Conservation (phyloP, 306 rosid species). For the Adenanthera pavonina region DNA sequence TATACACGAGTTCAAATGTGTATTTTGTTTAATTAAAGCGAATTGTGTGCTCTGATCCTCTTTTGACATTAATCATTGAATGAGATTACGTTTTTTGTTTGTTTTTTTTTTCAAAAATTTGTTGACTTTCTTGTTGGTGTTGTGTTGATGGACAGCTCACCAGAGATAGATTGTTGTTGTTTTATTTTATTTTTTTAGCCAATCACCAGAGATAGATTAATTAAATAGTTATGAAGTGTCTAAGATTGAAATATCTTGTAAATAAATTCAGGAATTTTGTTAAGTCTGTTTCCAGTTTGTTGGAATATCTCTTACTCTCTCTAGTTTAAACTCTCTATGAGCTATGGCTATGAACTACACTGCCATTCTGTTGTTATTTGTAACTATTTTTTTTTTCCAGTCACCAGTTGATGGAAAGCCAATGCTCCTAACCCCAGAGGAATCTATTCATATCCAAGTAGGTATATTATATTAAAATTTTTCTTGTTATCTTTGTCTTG, state of each 20-base stretch:
- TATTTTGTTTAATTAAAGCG: conserved; percentile 21
- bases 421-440: conserved; percentile 97
- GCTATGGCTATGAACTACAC: conserved; percentile 24
- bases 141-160: background rate
- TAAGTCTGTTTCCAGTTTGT: conserved; percentile 3
- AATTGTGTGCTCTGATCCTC: background rate
- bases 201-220: background rate
- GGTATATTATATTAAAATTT: conserved; percentile 30
- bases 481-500: conserved; percentile 7
- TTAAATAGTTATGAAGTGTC: background rate
- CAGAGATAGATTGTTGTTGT: background rate
- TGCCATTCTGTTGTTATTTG: conserved; percentile 36
- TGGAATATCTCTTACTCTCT: background rate
- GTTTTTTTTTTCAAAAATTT: background rate
- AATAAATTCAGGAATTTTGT: background rate
- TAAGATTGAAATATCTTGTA: background rate
- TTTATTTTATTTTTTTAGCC: no score
- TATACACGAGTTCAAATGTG: conserved; percentile 7
- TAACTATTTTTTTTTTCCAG: conserved; percentile 51
- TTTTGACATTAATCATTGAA: conserved; percentile 2
- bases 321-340: background rate
- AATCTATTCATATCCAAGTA: conserved; percentile 95
- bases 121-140: conserved; percentile 5
- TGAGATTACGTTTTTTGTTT: background rate
- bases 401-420: conserved; percentile 98